Evolutionary conservation across 2,329 filamentous ascomycete genomes (phyloP), one percentile per base, ranked within the genome.

Genomic region (Arthroderma sp.): DNA sequence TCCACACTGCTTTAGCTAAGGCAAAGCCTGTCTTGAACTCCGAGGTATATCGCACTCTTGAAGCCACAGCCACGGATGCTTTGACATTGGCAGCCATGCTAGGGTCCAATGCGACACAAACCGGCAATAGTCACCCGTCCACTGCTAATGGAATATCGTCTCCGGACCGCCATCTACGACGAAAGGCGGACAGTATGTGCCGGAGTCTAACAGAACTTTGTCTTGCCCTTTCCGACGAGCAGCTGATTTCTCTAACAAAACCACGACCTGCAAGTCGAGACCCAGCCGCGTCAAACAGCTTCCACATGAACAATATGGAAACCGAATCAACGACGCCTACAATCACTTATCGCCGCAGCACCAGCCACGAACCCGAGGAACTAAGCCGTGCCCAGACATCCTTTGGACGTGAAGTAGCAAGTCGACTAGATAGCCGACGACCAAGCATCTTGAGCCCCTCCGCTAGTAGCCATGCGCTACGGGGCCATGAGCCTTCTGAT

Each of bases 161-260:
- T 7, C 81, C 84, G 1, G 89, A 98, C 59, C 78, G 91, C 42
- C 86, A 94, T 59, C 72, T 94, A 10, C 79, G 87, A 40, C 79
- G 89, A 50, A 95, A 94, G 63, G 86, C 86, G 29, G 89, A 98
- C 59, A 87, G 83, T 57, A 79, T 98, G 59, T 96, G 91, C 61
- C 82, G 89, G 44, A 91, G 84, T 57, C 68, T 98, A 52, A 96
- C 89, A 0, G 91, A 98, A 62, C 72, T 98, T 5, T 94, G 86
- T 58, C 75, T 98, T 45, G 84, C 87, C 1, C 68, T 98, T 44
- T 80, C 80, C 29, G 83, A 85, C 50, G 75, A 78, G 36, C 57
- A 61, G 29, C 44, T 61, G 40, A 55, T 54, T 27, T 44, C 49
- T 6, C 22, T 41, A 27, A 38, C 50, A 29, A 56, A 51, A 36